Conservation (phyloP, 257 asterid genomes). For the Lantana camara region DNA sequence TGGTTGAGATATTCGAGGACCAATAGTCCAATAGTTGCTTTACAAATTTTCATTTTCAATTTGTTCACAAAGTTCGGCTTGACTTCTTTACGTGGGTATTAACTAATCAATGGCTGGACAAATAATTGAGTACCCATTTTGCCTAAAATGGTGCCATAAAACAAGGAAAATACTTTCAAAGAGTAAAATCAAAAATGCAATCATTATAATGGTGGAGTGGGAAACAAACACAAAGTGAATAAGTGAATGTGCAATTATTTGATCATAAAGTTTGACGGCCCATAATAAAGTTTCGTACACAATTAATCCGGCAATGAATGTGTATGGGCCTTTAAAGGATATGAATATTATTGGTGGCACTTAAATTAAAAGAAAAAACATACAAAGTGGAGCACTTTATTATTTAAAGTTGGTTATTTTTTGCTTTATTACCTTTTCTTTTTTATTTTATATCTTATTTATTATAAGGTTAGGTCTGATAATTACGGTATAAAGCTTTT, state of each 20-base stretch:
- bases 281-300: too few species aligned
- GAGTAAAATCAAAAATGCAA: not conserved
- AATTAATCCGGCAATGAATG: too few species aligned
- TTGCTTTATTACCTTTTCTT: too few species aligned
- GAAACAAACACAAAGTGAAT: not conserved
- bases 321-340: too few species aligned
- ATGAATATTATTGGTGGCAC: too few species aligned
- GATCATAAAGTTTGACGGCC: too few species aligned
- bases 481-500: too few species aligned
- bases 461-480: too few species aligned
- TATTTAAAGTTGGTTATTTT: too few species aligned
- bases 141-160: not conserved
- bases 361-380: too few species aligned
- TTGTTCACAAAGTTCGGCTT: not conserved
- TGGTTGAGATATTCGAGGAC: not conserved
- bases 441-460: too few species aligned
- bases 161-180: not conserved
- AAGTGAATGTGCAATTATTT: slow-evolving; percentile 13
- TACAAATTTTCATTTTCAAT: not conserved
- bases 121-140: not conserved
- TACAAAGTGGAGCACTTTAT: too few species aligned
- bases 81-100: not conserved
- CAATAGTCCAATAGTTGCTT: not conserved
- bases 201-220: not conserved
- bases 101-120: not conserved